A percentile compares a stretch with the other conserved stretches of the same genome.
These are phyloP conservation scores for Psophocarpus tetragonolobus DNA, from an alignment of 306 rosid genomes.

Conservation along the genomic window DNA sequence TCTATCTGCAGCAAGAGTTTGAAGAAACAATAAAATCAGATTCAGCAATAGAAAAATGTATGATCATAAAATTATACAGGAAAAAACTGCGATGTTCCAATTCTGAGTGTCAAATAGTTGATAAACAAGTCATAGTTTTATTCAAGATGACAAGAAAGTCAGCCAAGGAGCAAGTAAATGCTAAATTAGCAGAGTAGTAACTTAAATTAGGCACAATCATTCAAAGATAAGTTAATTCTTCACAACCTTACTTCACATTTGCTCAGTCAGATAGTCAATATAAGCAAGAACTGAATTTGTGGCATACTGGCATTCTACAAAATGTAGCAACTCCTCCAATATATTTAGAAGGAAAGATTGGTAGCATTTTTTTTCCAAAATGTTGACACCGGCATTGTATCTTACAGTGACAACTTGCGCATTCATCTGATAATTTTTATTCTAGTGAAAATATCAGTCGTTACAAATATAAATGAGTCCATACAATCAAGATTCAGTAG, in stretches of 20 bases:
- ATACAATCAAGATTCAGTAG: background rate
- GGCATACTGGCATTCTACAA: background rate
- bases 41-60: background rate
- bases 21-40: slow-evolving; percentile 15
- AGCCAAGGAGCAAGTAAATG: background rate
- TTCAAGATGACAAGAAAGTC: background rate
- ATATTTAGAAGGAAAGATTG: background rate
- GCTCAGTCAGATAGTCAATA: background rate
- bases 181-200: background rate
- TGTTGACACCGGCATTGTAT: background rate
- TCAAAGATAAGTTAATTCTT: background rate
- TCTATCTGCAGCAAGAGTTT: slow-evolving; percentile 31
- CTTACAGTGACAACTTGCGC: background rate
- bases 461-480: background rate
- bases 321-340: background rate
- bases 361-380: background rate
- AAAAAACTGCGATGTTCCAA: background rate
- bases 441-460: background rate
- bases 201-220: background rate
- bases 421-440: background rate
- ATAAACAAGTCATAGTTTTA: background rate
- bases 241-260: background rate
- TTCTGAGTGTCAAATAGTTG: background rate
- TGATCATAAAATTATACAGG: background rate
- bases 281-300: background rate